A percentile compares a stretch with the other conserved stretches of the same genome.
These are phyloP conservation scores for Epipyxis sp. DNA, from an alignment of 108 stramenopile species.

Conservation along the genomic window DNA sequence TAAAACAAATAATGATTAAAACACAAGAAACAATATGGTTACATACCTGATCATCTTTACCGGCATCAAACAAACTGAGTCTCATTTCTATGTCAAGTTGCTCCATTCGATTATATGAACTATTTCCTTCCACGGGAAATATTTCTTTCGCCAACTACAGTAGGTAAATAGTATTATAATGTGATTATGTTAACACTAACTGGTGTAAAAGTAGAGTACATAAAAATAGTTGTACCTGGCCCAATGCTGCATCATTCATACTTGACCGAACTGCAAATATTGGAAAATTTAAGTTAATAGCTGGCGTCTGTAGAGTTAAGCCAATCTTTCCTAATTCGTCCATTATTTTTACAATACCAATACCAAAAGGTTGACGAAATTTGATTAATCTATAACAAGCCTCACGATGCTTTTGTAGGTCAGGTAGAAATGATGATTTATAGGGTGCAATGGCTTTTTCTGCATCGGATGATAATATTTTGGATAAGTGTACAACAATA, in stretches of 20 bases:
- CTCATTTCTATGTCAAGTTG: constrained; percentile 8
- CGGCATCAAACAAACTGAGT: background rate
- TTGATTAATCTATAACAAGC: background rate
- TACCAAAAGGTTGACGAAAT: constrained; percentile 25
- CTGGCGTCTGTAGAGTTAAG: background rate
- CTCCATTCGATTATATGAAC: background rate
- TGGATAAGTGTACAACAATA: constrained; percentile 16
- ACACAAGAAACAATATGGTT: background rate
- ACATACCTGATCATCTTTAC: background rate
- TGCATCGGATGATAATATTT: constrained; percentile 1
- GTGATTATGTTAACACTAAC: background rate
- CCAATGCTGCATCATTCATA: background rate
- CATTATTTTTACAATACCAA: constrained; percentile 20
- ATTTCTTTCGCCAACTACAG: constrained; percentile 14
- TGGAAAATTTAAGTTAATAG: background rate
- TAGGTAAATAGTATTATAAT: background rate
- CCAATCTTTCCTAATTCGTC: background rate
- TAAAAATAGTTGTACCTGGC: constrained; percentile 12
- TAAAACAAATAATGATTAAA: background rate
- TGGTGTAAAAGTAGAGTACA: too few species aligned
- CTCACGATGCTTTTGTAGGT: background rate
- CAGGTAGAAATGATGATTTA: background rate
- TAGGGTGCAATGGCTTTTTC: constrained; percentile 28
- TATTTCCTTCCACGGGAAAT: background rate
- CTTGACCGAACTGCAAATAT: background rate